Base-by-base conservation (phyloP, 257 asterid species). In the Eustoma russellianum region DNA sequence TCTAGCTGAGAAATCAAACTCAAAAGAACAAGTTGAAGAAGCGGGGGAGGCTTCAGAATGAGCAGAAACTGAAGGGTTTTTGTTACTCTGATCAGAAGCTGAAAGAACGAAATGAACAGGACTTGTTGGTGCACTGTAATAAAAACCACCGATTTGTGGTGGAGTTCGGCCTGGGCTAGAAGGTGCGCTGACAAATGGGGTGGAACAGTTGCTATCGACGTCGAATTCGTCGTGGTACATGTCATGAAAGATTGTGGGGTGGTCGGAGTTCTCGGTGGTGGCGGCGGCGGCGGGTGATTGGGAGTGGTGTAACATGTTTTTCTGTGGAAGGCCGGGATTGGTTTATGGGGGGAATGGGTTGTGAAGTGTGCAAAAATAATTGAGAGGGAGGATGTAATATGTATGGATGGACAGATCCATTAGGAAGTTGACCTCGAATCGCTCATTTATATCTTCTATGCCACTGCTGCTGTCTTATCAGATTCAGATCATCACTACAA, bases 151-250 rank as follows among this genome's bases (percentile, higher is more conserved):
- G 41, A 66, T 52, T 7, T 38, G 43, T 30, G 77, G 76, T 10
- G 70, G 46, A 34, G 51, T 72, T 41, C 84, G 95, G 63, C 85
- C 77, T 5, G 97, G 97, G 63, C 94, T 83, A 16, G 95, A 85
- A 5, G 97, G 97, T 9, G 97, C 97, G 46, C 94, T 83, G 17
- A 85, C 97, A 66, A 78, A 89, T 11, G 97, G 97, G 10, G 97
- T 89, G 55, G 97, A 89, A 65, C 95, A 83, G 61, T 82, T 66
- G 71, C 94, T 83, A 62, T 85, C 92, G 3, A 69, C 60, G 19
- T 68, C 74, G 45, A 50, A 57, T 33, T 77, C 85, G 63, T 85
- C 93, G 62, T 66, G 5, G 52, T 62, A 67, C 51, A 62, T 58
- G 13, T 77, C 82, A 4, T 28, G 51, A 10, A 13, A 46, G 2